Evolutionary conservation across 495 filamentous ascomycete species (phyloP), one percentile per base, ranked within the genome.

Genomic region (Pseudoneurospora amorphoporcata): DNA sequence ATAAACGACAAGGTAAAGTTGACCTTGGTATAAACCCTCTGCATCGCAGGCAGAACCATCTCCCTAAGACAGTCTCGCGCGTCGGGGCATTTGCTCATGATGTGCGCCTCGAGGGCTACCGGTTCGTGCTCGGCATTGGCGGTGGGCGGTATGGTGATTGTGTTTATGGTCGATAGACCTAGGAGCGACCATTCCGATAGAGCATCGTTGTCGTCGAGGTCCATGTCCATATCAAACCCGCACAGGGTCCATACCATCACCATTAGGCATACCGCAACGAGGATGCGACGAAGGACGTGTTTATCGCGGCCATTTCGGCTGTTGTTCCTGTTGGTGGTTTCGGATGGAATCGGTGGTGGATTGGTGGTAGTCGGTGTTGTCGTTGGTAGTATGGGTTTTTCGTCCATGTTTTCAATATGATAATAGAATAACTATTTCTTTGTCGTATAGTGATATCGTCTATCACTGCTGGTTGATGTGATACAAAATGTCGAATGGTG

Each of bases 71-170:
- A 98, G 78, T 91, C 90, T 79, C 84, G 73, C 3, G 92, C 91
- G 80, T 96, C 93, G 1, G 95, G 95, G 76, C 95, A 99, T 84
- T 98, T 97, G 81, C 90, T 92, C 91, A 97, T 97, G 73, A 97
- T 92, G 77, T 96, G 93, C 71, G 92, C 92, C 78, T 99, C 95
- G 9, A 99, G 83, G 4, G 94, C 90, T 12, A 97, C 90, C 69
- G 79, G 73, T 39, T 72, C 72, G 65, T 71, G 37, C 10, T 32
- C 45, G 45, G 19, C 19, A 53, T 53, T 10, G 53, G 29, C 8
- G 12, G 6, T 61, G 8, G 8, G 39, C 14, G 53, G 53, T 29
- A 61, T 16, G 53, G 53, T 17, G 7, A 65, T 4, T 12, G 53
- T 17, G 53, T 32, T 32, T 23, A 61, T 32, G 12, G 53, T 16